phyloP scores from a whole-genome alignment of 2,329 filamentous ascomycete genomes.

The Emergomyces pasteurianus region DNA sequence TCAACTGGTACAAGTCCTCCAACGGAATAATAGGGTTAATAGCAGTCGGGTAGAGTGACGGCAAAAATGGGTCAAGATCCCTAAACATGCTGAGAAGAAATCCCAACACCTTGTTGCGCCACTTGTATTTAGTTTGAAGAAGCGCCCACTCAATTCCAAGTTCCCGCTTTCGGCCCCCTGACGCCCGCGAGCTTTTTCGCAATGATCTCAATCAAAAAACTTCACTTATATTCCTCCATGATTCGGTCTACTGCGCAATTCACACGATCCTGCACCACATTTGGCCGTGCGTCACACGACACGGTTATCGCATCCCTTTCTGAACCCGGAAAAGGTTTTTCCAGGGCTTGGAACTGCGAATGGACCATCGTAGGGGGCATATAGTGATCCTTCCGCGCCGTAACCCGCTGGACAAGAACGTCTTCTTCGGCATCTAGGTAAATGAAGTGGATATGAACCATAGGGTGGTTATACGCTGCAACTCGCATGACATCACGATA shows the following conservation, averaged over 20 bases:
- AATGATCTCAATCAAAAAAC: neutral
- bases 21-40: neutral
- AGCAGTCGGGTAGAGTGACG: neutral
- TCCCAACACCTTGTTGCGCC: neutral
- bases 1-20: neutral
- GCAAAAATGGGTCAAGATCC: neutral
- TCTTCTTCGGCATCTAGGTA: constrained; percentile 72
- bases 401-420: constrained; percentile 63
- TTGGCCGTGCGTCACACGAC: constrained; percentile 45
- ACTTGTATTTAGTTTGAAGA: neutral
- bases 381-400: constrained; percentile 68
- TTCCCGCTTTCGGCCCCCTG: neutral
- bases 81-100: neutral
- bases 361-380: constrained; percentile 95
- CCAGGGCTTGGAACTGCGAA: constrained; percentile 80
- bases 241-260: constrained; percentile 5
- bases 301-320: constrained; percentile 58
- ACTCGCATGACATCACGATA: constrained; percentile 87
- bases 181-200: neutral
- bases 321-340: constrained; percentile 58
- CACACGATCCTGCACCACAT: constrained; percentile 24
- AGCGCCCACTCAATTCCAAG: neutral
- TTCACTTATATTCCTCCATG: constrained; percentile 8
- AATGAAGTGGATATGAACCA: constrained; percentile 78
- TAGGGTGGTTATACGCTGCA: constrained; percentile 61